Conservation (phyloP, 2,329 filamentous ascomycete genomes). For the Fusarium robinianum region DNA sequence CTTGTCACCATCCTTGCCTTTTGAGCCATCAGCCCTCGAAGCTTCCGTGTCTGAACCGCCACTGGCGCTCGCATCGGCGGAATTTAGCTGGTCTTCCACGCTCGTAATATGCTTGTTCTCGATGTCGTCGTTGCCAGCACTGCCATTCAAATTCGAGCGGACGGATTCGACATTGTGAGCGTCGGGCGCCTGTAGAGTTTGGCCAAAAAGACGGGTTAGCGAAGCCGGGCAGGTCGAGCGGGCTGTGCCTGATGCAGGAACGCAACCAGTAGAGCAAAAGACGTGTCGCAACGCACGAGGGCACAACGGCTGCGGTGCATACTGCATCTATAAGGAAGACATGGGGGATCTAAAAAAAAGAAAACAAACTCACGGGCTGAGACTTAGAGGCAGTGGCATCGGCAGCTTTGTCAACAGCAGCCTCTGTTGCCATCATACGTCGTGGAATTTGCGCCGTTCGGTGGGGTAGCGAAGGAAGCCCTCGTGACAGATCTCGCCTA, state of each 20-base stretch:
- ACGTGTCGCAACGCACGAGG: too few relatives aligned
- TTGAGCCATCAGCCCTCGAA: conserved; percentile 61
- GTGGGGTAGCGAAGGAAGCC: conserved; percentile 37
- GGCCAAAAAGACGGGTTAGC: conserved; percentile 22
- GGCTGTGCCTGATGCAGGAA: too few relatives aligned
- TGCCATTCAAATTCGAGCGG: conserved; percentile 55
- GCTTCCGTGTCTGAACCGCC: conserved; percentile 79
- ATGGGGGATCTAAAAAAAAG: neutral
- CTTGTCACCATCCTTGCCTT: conserved; percentile 60
- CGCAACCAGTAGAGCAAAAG: too few relatives aligned
- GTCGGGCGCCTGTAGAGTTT: conserved; percentile 41
- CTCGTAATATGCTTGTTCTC: conserved; percentile 62
- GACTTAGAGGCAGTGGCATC: conserved; percentile 56
- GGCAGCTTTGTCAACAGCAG: conserved; percentile 57
- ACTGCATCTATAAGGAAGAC: neutral
- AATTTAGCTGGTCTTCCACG: conserved; percentile 63
- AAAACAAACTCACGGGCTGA: conserved; percentile 48
- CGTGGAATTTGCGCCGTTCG: conserved; percentile 47
- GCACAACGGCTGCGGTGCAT: too few relatives aligned
- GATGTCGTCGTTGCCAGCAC: conserved; percentile 53
- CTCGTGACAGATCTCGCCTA: conserved; percentile 28
- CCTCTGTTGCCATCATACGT: conserved; percentile 70
- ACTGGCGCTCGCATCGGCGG: conserved; percentile 70
- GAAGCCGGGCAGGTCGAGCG: too few relatives aligned
- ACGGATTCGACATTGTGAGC: conserved; percentile 54